Percentiles rank a stretch among this genome's conserved stretches.
Evolutionary conservation across 352 stramenopile genomes (phyloP).

Genomic region (Phytophthora niederhauseri): DNA sequence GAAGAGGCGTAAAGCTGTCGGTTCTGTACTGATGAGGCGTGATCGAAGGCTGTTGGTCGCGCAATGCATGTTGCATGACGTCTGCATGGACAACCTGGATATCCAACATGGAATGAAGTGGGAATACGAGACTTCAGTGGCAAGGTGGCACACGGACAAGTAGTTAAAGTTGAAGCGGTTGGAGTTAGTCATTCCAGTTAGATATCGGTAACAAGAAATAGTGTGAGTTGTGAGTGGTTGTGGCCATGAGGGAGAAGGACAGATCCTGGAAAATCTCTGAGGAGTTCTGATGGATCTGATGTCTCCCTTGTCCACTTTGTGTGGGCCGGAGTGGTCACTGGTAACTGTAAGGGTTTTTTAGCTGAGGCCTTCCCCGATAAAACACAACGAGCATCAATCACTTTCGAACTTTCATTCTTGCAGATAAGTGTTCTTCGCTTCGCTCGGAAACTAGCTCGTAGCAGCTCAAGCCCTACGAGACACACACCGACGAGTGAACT

Average conservation of each 20-base stretch:
- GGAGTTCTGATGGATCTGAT: not conserved
- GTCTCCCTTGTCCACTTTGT: not conserved
- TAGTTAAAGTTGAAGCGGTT: not conserved
- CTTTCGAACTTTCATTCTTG: not conserved
- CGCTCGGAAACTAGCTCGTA: not conserved
- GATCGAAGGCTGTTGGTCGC: too few relatives aligned
- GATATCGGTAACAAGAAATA: not conserved
- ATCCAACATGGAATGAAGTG: conserved; percentile 8
- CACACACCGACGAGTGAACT: too few relatives aligned
- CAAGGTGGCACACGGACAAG: not conserved
- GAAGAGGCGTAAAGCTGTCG: not conserved
- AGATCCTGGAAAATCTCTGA: not conserved
- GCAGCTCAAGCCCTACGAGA: too few relatives aligned
- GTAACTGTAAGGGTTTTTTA: not conserved
- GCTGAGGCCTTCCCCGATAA: not conserved
- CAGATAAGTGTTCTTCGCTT: not conserved
- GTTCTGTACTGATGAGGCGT: too few relatives aligned
- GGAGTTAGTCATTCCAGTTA: not conserved
- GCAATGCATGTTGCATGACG: not conserved
- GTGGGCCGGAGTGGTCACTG: not conserved
- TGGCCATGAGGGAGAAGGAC: not conserved
- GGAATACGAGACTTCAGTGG: conserved; percentile 2
- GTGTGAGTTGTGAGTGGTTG: not conserved
- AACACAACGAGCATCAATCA: not conserved
- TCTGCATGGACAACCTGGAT: not conserved